phyloP scores from a whole-genome alignment of 257 asterid genomes.

The Parsonsia alboflavescens region DNA sequence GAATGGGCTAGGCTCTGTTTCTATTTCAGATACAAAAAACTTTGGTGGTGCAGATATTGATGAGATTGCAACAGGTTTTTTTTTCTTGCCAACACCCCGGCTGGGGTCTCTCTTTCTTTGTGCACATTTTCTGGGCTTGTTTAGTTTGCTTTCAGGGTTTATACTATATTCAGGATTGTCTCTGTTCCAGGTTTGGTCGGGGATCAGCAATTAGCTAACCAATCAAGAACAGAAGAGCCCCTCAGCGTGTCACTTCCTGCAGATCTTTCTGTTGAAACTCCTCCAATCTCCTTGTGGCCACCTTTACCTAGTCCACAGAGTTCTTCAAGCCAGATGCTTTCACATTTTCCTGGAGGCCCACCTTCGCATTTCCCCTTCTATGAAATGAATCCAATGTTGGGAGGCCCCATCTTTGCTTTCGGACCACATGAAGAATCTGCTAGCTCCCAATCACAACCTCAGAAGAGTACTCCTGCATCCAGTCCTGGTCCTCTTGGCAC shows the following conservation, averaged over 20 bases:
- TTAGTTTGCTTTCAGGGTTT: not conserved
- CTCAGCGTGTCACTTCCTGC: constrained; percentile 92
- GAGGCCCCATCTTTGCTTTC: constrained; percentile 77
- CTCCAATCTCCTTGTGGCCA: constrained; percentile 90
- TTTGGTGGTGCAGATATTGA: constrained; percentile 41
- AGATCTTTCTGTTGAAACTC: constrained; percentile 88
- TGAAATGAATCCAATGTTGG: constrained; percentile 85
- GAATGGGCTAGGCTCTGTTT: constrained; percentile 46
- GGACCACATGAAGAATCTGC: constrained; percentile 72
- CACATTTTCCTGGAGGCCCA: constrained; percentile 85
- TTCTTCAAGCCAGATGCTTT: constrained; percentile 64
- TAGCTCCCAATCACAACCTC: constrained; percentile 63
- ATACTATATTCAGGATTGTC: constrained; percentile 6
- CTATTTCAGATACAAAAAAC: constrained; percentile 37
- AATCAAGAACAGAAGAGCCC: constrained; percentile 66
- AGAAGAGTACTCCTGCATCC: constrained; percentile 45
- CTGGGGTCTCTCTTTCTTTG: too few relatives aligned
- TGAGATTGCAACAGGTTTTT: constrained; percentile 44
- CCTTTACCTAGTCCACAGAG: constrained; percentile 78
- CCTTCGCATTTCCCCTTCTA: constrained; percentile 87
- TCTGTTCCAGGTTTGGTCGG: constrained; percentile 40
- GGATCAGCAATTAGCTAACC: constrained; percentile 51
- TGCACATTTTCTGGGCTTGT: not conserved
- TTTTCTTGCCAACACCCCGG: too few relatives aligned
- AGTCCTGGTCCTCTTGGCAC: constrained; percentile 66